phyloP scores from a whole-genome alignment of 1,139 yeast species.

The Suhomyces terraborum region DNA sequence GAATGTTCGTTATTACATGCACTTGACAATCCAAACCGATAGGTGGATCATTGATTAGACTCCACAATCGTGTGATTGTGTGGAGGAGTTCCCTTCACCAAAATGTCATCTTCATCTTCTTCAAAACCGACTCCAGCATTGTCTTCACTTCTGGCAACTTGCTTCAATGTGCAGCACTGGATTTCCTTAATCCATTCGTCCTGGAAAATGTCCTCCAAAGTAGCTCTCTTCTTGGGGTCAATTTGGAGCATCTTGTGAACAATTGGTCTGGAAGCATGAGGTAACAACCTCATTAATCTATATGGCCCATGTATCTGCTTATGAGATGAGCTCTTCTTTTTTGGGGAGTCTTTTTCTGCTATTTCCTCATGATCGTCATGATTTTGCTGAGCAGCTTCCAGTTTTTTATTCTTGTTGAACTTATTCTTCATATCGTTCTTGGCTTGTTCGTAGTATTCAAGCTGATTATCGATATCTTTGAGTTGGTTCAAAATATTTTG shows the following conservation, averaged over 20 bases:
- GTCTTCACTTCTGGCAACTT: conserved; percentile 27
- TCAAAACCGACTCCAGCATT: conserved; percentile 31
- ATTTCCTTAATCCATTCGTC: conserved; percentile 78
- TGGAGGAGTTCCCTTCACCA: conserved; percentile 41
- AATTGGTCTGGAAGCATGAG: conserved; percentile 81
- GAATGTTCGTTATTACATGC: conserved; percentile 4
- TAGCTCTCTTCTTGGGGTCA: conserved; percentile 68
- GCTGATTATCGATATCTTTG: conserved; percentile 38
- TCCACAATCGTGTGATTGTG: conserved; percentile 46
- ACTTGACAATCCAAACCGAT: background rate
- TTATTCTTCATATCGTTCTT: conserved; percentile 40
- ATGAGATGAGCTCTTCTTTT: conserved; percentile 37
- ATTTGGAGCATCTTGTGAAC: conserved; percentile 72
- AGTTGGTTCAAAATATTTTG: conserved; percentile 37
- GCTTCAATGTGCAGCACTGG: conserved; percentile 43
- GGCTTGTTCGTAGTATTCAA: conserved; percentile 41
- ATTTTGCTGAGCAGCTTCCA: conserved; percentile 2
- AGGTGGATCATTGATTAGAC: conserved; percentile 1
- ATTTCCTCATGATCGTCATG: conserved; percentile 3
- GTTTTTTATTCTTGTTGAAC: conserved; percentile 28
- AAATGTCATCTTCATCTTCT: conserved; percentile 43
- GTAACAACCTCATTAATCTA: conserved; percentile 80
- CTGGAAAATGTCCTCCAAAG: conserved; percentile 62
- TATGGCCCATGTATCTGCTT: conserved; percentile 77
- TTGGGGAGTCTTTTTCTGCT: conserved; percentile 17